Evolutionary conservation across 2,329 filamentous ascomycete species (phyloP), one percentile per base, ranked within the genome.

Genomic region (Fusarium sp.): DNA sequence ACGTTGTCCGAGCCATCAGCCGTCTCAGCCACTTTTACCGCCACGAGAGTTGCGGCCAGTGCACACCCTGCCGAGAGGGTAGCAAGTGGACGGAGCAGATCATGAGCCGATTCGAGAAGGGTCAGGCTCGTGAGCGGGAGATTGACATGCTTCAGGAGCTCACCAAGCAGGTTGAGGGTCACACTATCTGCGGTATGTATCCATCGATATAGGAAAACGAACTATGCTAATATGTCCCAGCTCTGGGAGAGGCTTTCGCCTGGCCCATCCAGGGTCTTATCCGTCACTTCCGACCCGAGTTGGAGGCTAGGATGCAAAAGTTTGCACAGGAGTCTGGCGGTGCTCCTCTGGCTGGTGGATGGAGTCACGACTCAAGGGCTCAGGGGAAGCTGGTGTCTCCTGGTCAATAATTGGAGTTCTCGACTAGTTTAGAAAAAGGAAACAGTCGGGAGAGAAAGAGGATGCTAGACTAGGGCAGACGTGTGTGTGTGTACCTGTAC

Each of bases 121-220:
- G 96, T 69, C 91, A 94, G 84, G 96, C 94, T 70, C 92, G 94
- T 72, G 91, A 93, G 84, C 90, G 96, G 71, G 96, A 99, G 86
- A 99, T 99, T 83, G 96, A 99, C 84, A 99, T 99, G 96, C 90
- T 99, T 77, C 96, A 98, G 87, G 96, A 99, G 88, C 87, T 99
- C 78, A 99, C 96, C 73, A 99, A 99, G 90, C 96, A 99, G 87
- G 96, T 99, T 71, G 96, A 99, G 87, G 96, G 96, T 13, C 96
- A 99, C 88, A 98, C 96, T 57, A 99, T 99, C 80, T 99, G 96
- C 85, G 96, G 92, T 93, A 90, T 82, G 91, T 87, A 6, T 6
- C 6, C 22, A 4, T 16, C 14, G 7, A 11, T 1, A 37, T 13
- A 45, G 16, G 24, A 57, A 4, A 20, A n/a, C 38, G 14, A 10